These are phyloP conservation scores for Zopfia rhizophila DNA, from an alignment of 2,329 filamentous ascomycete genomes.

Conservation along the genomic window DNA sequence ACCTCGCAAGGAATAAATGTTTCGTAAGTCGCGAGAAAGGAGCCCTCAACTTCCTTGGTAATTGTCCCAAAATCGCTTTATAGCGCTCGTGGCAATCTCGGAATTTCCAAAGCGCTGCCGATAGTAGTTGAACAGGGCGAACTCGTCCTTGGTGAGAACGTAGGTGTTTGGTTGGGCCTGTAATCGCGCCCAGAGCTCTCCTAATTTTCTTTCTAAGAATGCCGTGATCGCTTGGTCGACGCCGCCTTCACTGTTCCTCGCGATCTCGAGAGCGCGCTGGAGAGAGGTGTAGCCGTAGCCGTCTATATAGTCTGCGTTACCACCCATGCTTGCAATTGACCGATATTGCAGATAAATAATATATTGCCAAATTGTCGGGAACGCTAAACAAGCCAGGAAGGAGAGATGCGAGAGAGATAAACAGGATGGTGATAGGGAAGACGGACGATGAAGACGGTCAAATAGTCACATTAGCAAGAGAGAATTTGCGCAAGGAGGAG, in stretches of 20 bases:
- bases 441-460: slow-evolving; percentile 24
- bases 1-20: slow-evolving; percentile 18
- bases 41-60: slow-evolving; percentile 45
- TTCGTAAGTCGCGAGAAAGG: neutral
- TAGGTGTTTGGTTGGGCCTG: slow-evolving; percentile 73
- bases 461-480: slow-evolving; percentile 22
- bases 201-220: slow-evolving; percentile 69
- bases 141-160: slow-evolving; percentile 79
- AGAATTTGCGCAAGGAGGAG: slow-evolving; percentile 31
- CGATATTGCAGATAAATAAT: slow-evolving; percentile 27
- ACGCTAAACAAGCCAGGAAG: slow-evolving; percentile 41
- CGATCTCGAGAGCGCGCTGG: slow-evolving; percentile 77
- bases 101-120: slow-evolving; percentile 71
- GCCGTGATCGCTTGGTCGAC: slow-evolving; percentile 70
- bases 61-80: slow-evolving; percentile 67
- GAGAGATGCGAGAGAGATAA: slow-evolving; percentile 15
- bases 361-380: slow-evolving; percentile 32
- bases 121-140: slow-evolving; percentile 88
- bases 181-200: slow-evolving; percentile 74
- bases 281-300: slow-evolving; percentile 62
- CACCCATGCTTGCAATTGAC: slow-evolving; percentile 49
- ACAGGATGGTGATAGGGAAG: slow-evolving; percentile 23
- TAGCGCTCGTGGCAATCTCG: slow-evolving; percentile 61
- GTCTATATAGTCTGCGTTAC: slow-evolving; percentile 52
- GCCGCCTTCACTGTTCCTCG: slow-evolving; percentile 76